Base-by-base conservation (phyloP, 2,329 filamentous ascomycete genomes). In the Echinosphaeria canescens region DNA sequence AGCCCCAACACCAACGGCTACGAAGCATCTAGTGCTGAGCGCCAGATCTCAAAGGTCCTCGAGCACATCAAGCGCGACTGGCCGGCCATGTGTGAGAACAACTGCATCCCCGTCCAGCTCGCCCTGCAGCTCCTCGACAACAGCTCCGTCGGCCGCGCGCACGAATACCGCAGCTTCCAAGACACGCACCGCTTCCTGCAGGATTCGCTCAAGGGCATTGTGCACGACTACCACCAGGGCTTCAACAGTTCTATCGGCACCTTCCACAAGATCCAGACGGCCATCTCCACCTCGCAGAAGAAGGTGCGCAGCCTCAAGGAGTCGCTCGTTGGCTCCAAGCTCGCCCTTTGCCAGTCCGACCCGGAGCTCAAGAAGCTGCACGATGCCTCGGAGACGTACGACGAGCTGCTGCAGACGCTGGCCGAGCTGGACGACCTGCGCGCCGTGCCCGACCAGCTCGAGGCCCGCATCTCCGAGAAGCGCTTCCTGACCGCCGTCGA, bases 231-330 rank as follows among this genome's bases (percentile, higher is more conserved):
- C 44, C 85, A 98, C 43, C 88, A 98, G 48, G 90, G 88, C 25
- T 98, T 98, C 62, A 98, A 95, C 52, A 92, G 81, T 48, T 93
- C 85, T 27, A 95, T 98, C 34, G 88, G 85, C 47, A 95, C 85
- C 13, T 98, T 95, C 44, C 90, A 98, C 56, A 93, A 91, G 50
- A 98, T 98, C 33, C 88, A 98, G 48, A 70, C 73, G 27, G 92
- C 81, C 49, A 88, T 98, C 36, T 78, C 85, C 40, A 60, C 68
- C 27, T 92, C 82, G 11, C 88, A 98, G 49, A 72, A 72, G 40
- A 71, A 81, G 32, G 80, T 98, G 28, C 70, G 85, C 31, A 57
- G 61, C 10, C 56, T 98, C 33, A 88, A 85, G 46, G 70, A 82
- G 30, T 81, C 80, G n/a, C 56, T 98, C 30, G 63, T 72, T 10